These are phyloP conservation scores for Elasticomyces elasticus DNA, from an alignment of 495 filamentous ascomycete species.

Conservation along the genomic window DNA sequence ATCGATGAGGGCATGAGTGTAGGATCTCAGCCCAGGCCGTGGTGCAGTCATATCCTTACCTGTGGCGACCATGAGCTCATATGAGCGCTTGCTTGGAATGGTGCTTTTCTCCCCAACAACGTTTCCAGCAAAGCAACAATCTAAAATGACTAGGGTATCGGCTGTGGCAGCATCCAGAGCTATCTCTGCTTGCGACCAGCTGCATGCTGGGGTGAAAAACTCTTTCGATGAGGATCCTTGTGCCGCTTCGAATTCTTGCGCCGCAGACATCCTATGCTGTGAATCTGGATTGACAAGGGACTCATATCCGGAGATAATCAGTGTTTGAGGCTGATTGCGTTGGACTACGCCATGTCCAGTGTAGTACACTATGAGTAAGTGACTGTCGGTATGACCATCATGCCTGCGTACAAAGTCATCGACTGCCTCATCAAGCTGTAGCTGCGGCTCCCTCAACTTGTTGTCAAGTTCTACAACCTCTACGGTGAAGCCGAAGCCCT, in stretches of 20 bases:
- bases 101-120: slow-evolving; percentile 9
- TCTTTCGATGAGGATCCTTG: background rate
- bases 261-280: background rate
- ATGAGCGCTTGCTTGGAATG: background rate
- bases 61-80: background rate
- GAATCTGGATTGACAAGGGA: background rate
- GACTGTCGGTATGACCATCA: slow-evolving; percentile 19
- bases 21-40: background rate
- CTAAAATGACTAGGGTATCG: slow-evolving; percentile 25
- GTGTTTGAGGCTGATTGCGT: slow-evolving; percentile 6
- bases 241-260: background rate
- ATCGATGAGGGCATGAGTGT: background rate
- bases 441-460: slow-evolving; percentile 15
- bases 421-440: slow-evolving; percentile 14
- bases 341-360: slow-evolving; percentile 23
- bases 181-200: slow-evolving; percentile 24
- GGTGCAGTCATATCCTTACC: background rate
- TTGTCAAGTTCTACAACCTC: slow-evolving; percentile 20
- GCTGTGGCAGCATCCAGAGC: slow-evolving; percentile 18
- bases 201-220: slow-evolving; percentile 9
- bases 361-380: slow-evolving; percentile 26
- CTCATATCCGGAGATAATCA: background rate
- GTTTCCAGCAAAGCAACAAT: slow-evolving; percentile 27
- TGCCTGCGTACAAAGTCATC: slow-evolving; percentile 16
- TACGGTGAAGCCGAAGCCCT: slow-evolving; percentile 5